Percentiles rank a stretch among this genome's conserved stretches.
Evolutionary conservation across 495 filamentous ascomycete species (phyloP).

Genomic region (Diplogelasinospora grovesii): DNA sequence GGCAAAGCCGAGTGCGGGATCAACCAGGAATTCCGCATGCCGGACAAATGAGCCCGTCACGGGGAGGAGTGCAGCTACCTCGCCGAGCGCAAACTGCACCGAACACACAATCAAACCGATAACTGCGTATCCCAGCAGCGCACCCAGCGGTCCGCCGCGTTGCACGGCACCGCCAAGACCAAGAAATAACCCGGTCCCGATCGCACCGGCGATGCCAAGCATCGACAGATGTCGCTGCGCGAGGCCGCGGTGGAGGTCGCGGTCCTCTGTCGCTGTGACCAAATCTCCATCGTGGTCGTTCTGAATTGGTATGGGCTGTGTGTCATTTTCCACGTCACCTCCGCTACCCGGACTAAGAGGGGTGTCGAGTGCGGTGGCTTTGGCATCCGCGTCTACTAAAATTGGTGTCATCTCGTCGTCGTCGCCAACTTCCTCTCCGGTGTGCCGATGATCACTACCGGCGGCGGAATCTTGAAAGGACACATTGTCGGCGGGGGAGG

Average conservation of each 20-base stretch:
- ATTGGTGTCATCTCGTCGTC: no score
- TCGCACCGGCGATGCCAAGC: conserved; percentile 39
- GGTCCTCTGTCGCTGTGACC: conserved; percentile 27
- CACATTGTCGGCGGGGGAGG: no score
- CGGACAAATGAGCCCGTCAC: conserved; percentile 50
- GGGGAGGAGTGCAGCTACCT: conserved; percentile 58
- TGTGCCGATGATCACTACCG: no score
- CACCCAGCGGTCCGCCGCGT: conserved; percentile 42
- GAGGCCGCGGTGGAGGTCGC: conserved; percentile 34
- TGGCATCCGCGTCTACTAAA: no score
- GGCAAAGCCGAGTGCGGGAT: conserved; percentile 73
- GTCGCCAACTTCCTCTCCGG: no score
- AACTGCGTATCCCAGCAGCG: conserved; percentile 47
- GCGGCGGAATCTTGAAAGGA: no score
- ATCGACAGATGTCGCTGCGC: conserved; percentile 43
- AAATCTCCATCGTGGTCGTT: conserved; percentile 16
- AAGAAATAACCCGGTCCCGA: conserved; percentile 51
- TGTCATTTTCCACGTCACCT: no score
- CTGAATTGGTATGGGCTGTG: no score
- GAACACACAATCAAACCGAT: conserved; percentile 45
- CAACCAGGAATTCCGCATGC: conserved; percentile 67
- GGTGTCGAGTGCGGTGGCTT: no score
- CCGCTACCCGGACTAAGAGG: no score
- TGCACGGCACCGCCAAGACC: conserved; percentile 43
- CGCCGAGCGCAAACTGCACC: conserved; percentile 50